These are phyloP conservation scores for Leccinum fallax DNA, from an alignment of 1,284 basidiomycete species.

Conservation along the genomic window DNA sequence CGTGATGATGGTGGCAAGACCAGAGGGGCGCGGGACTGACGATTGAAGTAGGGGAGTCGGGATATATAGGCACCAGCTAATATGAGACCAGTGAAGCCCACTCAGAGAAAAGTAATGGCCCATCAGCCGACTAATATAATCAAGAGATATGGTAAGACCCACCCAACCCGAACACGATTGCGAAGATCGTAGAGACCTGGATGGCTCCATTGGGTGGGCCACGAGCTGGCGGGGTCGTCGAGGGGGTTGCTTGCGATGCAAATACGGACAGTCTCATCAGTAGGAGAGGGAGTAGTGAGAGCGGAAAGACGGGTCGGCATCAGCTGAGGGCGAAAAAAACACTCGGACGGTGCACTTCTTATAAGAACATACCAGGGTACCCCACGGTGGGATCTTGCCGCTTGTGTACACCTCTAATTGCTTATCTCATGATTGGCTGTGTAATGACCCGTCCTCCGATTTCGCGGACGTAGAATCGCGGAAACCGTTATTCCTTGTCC, in stretches of 20 bases:
- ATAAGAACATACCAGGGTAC: background rate
- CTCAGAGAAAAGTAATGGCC: constrained; percentile 2
- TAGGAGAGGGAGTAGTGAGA: background rate
- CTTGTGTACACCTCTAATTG: too few relatives aligned
- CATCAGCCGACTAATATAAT: background rate
- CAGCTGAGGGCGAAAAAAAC: too few relatives aligned
- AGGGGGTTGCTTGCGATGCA: background rate
- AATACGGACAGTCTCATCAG: background rate
- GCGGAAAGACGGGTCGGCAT: background rate
- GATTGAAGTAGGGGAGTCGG: constrained; percentile 1
- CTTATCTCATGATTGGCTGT: too few relatives aligned
- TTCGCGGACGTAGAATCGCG: too few relatives aligned
- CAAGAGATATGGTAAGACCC: background rate
- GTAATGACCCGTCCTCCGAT: too few relatives aligned
- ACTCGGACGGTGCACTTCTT: background rate
- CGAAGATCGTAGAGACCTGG: constrained; percentile 12
- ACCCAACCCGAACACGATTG: constrained; percentile 22
- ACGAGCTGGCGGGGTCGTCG: background rate
- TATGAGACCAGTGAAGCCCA: constrained; percentile 19
- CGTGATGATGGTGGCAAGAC: background rate
- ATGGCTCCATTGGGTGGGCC: constrained; percentile 2
- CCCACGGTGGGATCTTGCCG: background rate
- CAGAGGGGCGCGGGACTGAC: background rate
- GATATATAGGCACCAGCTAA: constrained; percentile 1
- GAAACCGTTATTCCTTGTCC: too few relatives aligned